Base-by-base conservation (phyloP, 116 monocot species). In the Phalaenopsis hybrid region DNA sequence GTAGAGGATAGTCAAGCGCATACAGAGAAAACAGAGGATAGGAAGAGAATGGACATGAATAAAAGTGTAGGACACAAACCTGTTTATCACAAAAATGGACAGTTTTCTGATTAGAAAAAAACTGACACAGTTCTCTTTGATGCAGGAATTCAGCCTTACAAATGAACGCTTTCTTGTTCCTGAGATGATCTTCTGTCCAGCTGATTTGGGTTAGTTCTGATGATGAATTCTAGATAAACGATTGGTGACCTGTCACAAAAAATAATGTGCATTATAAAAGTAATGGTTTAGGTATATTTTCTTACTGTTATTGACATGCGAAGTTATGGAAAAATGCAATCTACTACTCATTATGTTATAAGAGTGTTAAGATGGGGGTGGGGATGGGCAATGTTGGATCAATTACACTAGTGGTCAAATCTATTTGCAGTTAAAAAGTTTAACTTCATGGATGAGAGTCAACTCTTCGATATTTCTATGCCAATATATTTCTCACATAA, bases 111-210 rank as follows among this genome's bases (percentile, higher is more conserved):
- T 63, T 70, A 70, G 31, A 31, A 57, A 16, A 65, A 48, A 78
- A 65, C 7, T 44, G 48, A 37, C 6, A 57, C 9, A 18, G 12
- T 82, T 77, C n/a, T 85, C 41, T 80, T 43, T 77, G 12, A 58
- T 88, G 83, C 72, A 97, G 97, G 97, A 97, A 50, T 90, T 97
- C 83, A 81, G 57, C 25, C 75, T 97, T 81, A 94, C 87, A 55
- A 97, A 97, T 83, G 97, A 97, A 79, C 94, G 96, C 1, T 97
- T 97, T 80, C 97, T 97, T 81, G 97, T 97, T 1, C 97, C 97
- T 44, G 97, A 97, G 86, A 91, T 93, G 87, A 79, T 97, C 43
- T 97, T 97, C 82, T 91, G 87, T 83, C 97, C 97, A 45, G 55
- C 86, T 85, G 91, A 94, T 90, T 85, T 97, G 46, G 97, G 97